These are phyloP conservation scores for Cutaneotrichosporon curvatum DNA, from an alignment of 1,284 basidiomycete species.

Conservation along the genomic window DNA sequence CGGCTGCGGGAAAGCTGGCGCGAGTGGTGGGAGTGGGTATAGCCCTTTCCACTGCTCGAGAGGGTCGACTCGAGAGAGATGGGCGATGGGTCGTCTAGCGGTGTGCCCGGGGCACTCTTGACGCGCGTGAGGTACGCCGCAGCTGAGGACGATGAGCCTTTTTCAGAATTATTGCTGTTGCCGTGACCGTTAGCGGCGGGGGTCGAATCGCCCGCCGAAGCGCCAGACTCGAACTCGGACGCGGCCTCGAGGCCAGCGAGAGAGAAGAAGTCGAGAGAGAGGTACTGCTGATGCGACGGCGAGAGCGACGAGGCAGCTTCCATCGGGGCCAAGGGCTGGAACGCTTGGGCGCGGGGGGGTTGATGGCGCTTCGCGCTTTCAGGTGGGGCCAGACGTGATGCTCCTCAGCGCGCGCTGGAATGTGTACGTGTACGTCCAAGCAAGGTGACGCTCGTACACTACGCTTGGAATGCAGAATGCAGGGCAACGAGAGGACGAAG, in stretches of 20 bases:
- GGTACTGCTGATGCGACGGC: constrained; percentile 4
- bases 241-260: constrained; percentile 15
- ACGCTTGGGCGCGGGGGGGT: no score
- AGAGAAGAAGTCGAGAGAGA: constrained; percentile 18
- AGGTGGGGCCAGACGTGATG: no score
- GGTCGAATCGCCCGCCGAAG: background rate
- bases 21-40: constrained; percentile 3
- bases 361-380: no score
- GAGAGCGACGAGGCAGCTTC: background rate
- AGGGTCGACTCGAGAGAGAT: constrained; percentile 13
- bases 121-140: background rate
- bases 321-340: background rate
- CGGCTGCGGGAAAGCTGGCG: background rate
- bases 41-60: constrained; percentile 4
- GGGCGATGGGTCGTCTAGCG: constrained; percentile 18
- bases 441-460: no score
- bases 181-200: background rate
- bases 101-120: background rate
- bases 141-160: no score
- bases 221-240: constrained; percentile 4
- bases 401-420: no score
- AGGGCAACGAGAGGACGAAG: no score
- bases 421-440: no score
- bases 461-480: no score
- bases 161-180: no score